A percentile compares a stretch with the other conserved stretches of the same genome.
Evolutionary conservation across 139 green algal genomes (phyloP).

Genomic region (Coelastrella sp.): DNA sequence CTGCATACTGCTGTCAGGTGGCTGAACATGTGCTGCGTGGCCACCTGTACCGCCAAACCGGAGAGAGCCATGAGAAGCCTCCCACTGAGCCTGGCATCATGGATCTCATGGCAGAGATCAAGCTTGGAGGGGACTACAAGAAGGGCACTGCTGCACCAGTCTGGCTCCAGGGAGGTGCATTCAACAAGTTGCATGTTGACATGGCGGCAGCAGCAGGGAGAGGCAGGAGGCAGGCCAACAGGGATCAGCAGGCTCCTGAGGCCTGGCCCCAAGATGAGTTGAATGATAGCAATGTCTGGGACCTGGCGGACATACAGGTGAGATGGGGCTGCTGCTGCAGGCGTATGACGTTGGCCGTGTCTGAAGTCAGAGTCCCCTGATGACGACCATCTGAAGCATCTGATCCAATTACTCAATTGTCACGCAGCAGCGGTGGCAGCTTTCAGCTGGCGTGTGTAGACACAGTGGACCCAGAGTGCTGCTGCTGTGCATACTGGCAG

Average conservation of each 20-base stretch:
- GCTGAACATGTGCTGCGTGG: conserved; percentile 88
- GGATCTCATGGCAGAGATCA: conserved; percentile 45
- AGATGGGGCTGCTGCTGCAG: not conserved
- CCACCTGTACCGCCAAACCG: conserved; percentile 88
- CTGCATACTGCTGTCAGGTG: conserved; percentile 6
- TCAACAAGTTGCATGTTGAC: not conserved
- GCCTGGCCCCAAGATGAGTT: conserved; percentile 54
- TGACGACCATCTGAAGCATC: too few species aligned
- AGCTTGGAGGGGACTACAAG: conserved; percentile 26
- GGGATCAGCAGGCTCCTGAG: not conserved
- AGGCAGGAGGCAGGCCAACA: not conserved
- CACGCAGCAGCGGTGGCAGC: too few species aligned
- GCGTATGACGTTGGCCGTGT: too few species aligned
- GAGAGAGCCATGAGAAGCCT: conserved; percentile 53
- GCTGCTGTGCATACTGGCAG: too few species aligned
- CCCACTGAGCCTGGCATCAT: conserved; percentile 48
- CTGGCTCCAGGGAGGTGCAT: conserved; percentile 36
- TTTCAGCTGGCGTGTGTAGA: not conserved
- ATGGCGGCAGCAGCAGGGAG: not conserved
- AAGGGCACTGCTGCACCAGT: conserved; percentile 20
- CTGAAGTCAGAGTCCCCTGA: too few species aligned
- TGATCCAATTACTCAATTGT: too few species aligned
- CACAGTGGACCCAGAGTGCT: too few species aligned
- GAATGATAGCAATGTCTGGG: conserved; percentile 55
- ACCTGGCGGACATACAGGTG: conserved; percentile 38